Evolutionary conservation across 805 yeast species (phyloP), one percentile per base, ranked within the genome.

Genomic region (Pichia phayaonensis): DNA sequence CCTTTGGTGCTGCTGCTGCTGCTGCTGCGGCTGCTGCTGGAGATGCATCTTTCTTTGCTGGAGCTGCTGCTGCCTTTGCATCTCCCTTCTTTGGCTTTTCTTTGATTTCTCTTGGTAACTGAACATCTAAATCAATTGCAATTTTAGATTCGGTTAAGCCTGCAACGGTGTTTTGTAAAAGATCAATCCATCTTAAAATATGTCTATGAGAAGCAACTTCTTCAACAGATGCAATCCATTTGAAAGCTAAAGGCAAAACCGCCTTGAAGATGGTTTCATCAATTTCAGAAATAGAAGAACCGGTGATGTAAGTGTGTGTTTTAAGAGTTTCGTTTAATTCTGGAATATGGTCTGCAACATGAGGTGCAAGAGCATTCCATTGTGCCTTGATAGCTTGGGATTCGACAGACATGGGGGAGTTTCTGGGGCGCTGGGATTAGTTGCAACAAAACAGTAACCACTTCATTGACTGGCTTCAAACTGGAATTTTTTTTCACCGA

Each of bases 141-240:
- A 86, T 63, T 46, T 79, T 77, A 16, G 39, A 47, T 11, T 29
- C 39, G n/a, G 67, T 74, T 52, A 70, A 76, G 16, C 74, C 74
- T 20, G 61, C 59, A 45, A 61, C 52, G 34, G 82, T 71, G 62
- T 83, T 79, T 72, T 94, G 98, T 53, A 94, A 70, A 59, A 87
- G 78, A 61, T 90, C 97, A 23, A 81, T 79, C 98, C 98, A 94
- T 77, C 99, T 85, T 54, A 89, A 70, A 52, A 92, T 74, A 69
- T 92, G 97, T 77, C 97, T 86, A 66, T 74, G 73, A 45, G 75
- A 68, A 45, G 83, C 81, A 57, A 82, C 69, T 40, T 49, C 43
- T 36, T 78, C 81, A 43, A 65, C 59, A 8, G 38, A 34, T 12
- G 79, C 64, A 23, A 76, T 69, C 78, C 87, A 79, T 54, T 74